These are phyloP conservation scores for Helichrysum umbraculigerum DNA, from an alignment of 129 eudicot genomes.

Conservation along the genomic window DNA sequence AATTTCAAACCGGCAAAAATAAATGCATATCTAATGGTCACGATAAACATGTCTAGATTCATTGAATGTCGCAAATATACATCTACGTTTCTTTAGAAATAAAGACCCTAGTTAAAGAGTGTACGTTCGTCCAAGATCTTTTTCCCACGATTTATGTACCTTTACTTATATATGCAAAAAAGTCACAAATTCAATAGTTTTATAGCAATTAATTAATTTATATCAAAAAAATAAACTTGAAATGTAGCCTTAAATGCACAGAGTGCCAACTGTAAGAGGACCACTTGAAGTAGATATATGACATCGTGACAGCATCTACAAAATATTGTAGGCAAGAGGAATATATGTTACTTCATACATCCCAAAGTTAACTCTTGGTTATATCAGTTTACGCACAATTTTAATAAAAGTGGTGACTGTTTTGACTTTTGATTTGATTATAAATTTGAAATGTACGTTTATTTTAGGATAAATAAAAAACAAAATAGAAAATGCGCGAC, in stretches of 20 bases:
- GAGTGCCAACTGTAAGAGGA: not conserved
- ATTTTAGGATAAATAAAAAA: too few species aligned
- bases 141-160: not conserved
- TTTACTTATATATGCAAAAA: not conserved
- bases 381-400: too few species aligned
- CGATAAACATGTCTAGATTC: conserved; percentile 27
- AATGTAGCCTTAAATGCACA: not conserved
- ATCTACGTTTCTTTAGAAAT: not conserved
- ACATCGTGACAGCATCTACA: not conserved
- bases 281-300: not conserved
- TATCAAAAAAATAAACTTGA: too few species aligned
- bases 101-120: not conserved
- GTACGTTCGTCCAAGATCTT: not conserved
- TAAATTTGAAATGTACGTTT: too few species aligned
- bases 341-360: too few species aligned
- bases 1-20: conserved; percentile 1
- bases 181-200: not conserved
- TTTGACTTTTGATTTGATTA: too few species aligned
- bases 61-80: conserved; percentile 12
- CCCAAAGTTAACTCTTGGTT: too few species aligned
- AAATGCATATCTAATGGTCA: conserved; percentile 15
- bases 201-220: too few species aligned
- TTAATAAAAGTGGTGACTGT: too few species aligned
- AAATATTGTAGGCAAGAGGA: too few species aligned
- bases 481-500: too few species aligned